A percentile compares a stretch with the other conserved stretches of the same genome.
Evolutionary conservation across 345 rosid species (phyloP).

Genomic region (Hevea brasiliensis): DNA sequence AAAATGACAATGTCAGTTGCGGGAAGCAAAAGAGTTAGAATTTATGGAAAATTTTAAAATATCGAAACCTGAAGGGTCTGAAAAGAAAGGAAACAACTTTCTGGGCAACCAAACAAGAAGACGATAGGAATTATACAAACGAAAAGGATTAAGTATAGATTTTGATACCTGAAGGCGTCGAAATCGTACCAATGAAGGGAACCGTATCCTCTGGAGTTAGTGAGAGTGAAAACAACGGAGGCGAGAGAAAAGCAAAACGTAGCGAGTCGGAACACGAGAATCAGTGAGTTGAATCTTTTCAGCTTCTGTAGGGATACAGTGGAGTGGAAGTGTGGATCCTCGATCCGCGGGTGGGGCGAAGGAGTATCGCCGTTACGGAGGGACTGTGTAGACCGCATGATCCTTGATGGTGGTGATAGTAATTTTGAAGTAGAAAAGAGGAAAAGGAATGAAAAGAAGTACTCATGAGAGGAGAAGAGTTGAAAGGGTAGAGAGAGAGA

Average conservation of each 20-base stretch:
- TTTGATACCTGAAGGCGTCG: slow-evolving; percentile 79
- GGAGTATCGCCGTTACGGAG: slow-evolving; percentile 65
- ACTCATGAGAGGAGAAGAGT: slow-evolving; percentile 35
- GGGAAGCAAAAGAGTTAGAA: not conserved
- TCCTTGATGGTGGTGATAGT: not conserved
- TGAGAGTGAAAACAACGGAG: slow-evolving; percentile 82
- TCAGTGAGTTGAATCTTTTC: slow-evolving; percentile 72
- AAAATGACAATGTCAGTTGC: not conserved
- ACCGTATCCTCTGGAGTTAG: slow-evolving; percentile 60
- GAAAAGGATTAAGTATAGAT: too few relatives aligned
- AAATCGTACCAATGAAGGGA: slow-evolving; percentile 79
- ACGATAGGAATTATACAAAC: not conserved
- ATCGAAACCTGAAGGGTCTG: not conserved
- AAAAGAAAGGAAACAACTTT: not conserved
- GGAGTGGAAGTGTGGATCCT: slow-evolving; percentile 59
- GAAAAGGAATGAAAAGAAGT: not conserved
- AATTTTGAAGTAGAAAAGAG: slow-evolving; percentile 1
- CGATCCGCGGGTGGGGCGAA: slow-evolving; percentile 40
- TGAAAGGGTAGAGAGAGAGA: slow-evolving; percentile 1
- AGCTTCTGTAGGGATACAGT: slow-evolving; percentile 74
- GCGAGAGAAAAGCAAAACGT: slow-evolving; percentile 81
- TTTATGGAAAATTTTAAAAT: not conserved
- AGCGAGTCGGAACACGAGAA: slow-evolving; percentile 68
- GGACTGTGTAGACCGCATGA: slow-evolving; percentile 70
- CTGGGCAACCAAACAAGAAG: slow-evolving; percentile 13